phyloP scores from a whole-genome alignment of 345 rosid genomes.

The Chamaenerion angustifolium region DNA sequence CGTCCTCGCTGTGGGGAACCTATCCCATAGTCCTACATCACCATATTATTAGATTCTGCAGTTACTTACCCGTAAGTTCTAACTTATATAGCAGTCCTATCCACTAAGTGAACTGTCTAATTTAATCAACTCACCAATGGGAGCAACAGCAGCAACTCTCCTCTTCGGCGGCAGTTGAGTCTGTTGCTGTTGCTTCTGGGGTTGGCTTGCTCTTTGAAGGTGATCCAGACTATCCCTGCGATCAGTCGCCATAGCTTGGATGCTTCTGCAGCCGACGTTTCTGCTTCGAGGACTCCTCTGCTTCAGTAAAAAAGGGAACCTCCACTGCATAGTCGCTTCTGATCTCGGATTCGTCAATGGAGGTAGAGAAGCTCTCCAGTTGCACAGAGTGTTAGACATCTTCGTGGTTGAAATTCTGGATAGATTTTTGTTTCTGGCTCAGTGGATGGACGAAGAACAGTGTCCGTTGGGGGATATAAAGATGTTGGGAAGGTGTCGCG shows the following conservation, averaged over 20 bases:
- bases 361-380: slow-evolving; percentile 4
- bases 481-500: neutral
- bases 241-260: slow-evolving; percentile 19
- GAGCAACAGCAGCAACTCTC: slow-evolving; percentile 22
- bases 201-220: slow-evolving; percentile 23
- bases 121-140: slow-evolving; percentile 20
- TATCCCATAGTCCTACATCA: slow-evolving; percentile 25
- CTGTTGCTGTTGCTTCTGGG: slow-evolving; percentile 8
- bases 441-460: neutral
- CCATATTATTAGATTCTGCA: neutral
- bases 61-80: no score
- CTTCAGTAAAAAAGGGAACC: neutral
- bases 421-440: neutral
- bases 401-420: neutral
- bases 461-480: neutral
- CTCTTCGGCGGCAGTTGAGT: slow-evolving; percentile 13
- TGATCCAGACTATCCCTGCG: slow-evolving; percentile 33
- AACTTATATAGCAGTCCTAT: neutral
- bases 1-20: slow-evolving; percentile 45
- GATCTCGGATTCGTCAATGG: no score
- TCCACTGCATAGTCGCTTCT: neutral
- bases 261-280: neutral
- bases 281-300: neutral
- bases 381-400: slow-evolving; percentile 4
- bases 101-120: neutral